Evolutionary conservation across 371 early-diverging fungal species (phyloP), one percentile per base, ranked within the genome.

Genomic region (Saksenaea oblongispora): DNA sequence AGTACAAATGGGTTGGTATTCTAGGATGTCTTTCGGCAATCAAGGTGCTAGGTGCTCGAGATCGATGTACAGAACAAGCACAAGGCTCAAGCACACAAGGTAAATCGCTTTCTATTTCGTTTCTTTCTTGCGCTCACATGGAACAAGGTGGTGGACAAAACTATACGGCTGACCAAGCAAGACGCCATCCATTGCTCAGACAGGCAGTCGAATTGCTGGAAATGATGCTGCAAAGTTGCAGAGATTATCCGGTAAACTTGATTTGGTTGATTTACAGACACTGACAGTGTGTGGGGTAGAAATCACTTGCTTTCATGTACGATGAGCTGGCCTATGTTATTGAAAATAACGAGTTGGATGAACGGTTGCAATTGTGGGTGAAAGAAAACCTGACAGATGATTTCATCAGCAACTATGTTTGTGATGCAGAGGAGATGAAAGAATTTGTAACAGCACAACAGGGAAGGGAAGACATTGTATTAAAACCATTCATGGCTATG

Each of bases 1-100:
- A 77, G 42, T 90, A 90, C 70, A 92, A 91, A 63, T 79, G 85
- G 64, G 82, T 92, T 27, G 94, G 94, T 11, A 84, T 94, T 10
- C 82, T 92, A 58, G 92, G 90, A 13, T 85, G 88, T 10, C 72
- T 94, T 7, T 85, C 93, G 0, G 67, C 92, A 62, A 78, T 93
- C n/a, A 83, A 87, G 41, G 85, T 85, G 3, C 70, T 93, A 26
- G 88, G 88, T 1, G 73, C 84, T 1, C 68, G 68, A n/a, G 72
- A 78, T 7, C 13, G 61, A 17, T 69, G 72, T 42, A 62, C 44
- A 3, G 54, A 62, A 4, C 27, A 31, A 24, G 68, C 56, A 0
- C 62, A 53, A 10, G 67, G 69, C 10, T 56, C 72, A 1, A 73
- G 67, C n/a, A 60, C 67, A 5, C 66, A 67, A 54, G 53, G 69